Percentiles rank a stretch among this genome's conserved stretches.
Evolutionary conservation across 75 land plant genomes (phyloP).

Genomic region (Picea glauca): DNA sequence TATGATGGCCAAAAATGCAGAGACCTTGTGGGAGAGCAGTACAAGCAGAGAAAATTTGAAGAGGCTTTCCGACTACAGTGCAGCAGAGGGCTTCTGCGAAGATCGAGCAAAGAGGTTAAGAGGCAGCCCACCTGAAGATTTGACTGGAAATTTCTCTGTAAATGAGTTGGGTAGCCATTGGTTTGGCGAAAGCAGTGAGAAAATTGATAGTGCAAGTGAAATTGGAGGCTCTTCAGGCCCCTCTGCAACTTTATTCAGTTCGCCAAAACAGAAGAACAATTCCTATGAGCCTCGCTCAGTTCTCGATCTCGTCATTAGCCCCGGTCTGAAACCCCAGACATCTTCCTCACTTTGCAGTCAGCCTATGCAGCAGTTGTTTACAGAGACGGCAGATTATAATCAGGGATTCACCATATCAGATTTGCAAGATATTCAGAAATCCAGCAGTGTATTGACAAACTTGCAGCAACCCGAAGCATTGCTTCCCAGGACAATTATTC

Average conservation of each 20-base stretch:
- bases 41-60: conserved; percentile 37
- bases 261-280: conserved; percentile 12
- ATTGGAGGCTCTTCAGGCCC: conserved; percentile 20
- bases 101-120: conserved; percentile 46
- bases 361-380: conserved; percentile 32
- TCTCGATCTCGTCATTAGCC: conserved; percentile 22
- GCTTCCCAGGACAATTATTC: conserved; percentile 27
- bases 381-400: conserved; percentile 1
- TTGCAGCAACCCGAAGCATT: conserved; percentile 12
- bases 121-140: conserved; percentile 15
- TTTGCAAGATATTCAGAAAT: conserved; percentile 10
- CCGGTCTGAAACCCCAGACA: conserved; percentile 14
- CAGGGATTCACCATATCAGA: conserved; percentile 10
- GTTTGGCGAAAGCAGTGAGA: conserved; percentile 9
- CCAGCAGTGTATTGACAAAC: conserved; percentile 8
- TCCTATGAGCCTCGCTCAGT: conserved; percentile 24
- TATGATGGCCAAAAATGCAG: conserved; percentile 23
- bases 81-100: conserved; percentile 25
- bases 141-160: conserved; percentile 12
- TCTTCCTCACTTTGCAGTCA: conserved; percentile 25
- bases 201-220: conserved; percentile 13
- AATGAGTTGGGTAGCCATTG: conserved; percentile 18
- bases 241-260: conserved; percentile 5
- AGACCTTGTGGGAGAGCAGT: conserved; percentile 29
- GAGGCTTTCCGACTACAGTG: conserved; percentile 39